Evolutionary conservation across 306 rosid species (phyloP), one percentile per base, ranked within the genome.

Genomic region (Cicer bijugum): DNA sequence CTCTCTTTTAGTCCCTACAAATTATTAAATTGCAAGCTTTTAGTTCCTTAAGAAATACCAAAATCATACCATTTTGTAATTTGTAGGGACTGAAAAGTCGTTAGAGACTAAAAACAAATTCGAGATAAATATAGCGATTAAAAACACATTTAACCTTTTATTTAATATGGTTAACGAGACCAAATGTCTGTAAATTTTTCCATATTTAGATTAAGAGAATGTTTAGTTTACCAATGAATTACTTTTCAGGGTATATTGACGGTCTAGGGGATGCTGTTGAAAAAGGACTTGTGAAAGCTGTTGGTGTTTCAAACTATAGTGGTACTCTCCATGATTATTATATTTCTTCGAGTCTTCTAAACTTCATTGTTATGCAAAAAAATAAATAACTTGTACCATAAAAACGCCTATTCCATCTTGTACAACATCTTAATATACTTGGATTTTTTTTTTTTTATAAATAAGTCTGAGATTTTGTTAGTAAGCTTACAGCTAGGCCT

Each of bases 181-280:
- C 35, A 12, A 1, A 52, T 8, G 12, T 16, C 17, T 52, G 33
- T 2, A 9, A 42, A 42, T 42, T 42, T 42, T 1, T 59, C 57
- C 61, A 53, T 47, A n/a, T 46, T 69, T 59, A 45, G 84, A 67
- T 74, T 51, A 69, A 75, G 76, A 64, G 74, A 73, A 75, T 42
- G 81, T 40, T 79, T 20, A 69, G 60, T 72, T 71, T 39, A 61
- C 61, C 53, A 48, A 57, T 62, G 74, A 75, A 55, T 73, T 44
- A 56, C 16, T 72, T 85, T 81, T 82, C 91, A 94, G 97, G 92
- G 40, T 94, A 89, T 65, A 85, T 91, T 69, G 91, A 91, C 87
- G 99, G 99, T 61, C 83, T 94, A 37, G 99, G 97, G 46, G 99
- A 94, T 80, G 97, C 97, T 78, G 97, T 94, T 70, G 96, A 91